Percentiles rank a stretch among this genome's conserved stretches.
phyloP scores from a whole-genome alignment of 169 alveolate species.

The Blepharisma undulans region DNA sequence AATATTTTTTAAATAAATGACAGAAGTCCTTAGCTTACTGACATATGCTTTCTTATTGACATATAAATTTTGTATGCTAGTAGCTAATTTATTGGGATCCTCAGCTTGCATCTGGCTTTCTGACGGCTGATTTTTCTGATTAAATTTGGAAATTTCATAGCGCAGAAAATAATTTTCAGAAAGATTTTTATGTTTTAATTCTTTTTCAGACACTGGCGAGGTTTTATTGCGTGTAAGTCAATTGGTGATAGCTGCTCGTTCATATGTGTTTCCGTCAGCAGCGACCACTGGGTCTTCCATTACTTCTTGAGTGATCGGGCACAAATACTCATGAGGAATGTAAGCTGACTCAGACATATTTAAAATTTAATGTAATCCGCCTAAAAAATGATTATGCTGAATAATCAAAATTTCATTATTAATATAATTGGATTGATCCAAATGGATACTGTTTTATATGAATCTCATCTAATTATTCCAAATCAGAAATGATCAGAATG shows the following conservation, averaged over 20 bases:
- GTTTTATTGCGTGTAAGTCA: conserved; percentile 43
- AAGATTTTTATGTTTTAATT: not conserved
- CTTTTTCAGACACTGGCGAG: conserved; percentile 44
- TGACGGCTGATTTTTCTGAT: not conserved
- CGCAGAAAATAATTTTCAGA: not conserved
- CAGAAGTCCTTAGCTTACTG: not conserved
- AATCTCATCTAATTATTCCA: too few species aligned
- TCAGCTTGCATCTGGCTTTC: not conserved
- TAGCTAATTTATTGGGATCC: not conserved
- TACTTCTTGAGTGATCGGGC: conserved; percentile 60
- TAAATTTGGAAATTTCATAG: not conserved
- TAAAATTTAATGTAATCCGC: not conserved
- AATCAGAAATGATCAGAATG: too few species aligned
- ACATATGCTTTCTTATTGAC: not conserved
- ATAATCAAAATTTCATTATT: not conserved
- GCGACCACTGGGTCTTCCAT: conserved; percentile 64
- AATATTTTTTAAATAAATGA: not conserved
- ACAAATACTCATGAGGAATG: not conserved
- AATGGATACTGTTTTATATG: too few species aligned
- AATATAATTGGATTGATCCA: too few species aligned
- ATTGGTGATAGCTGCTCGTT: conserved; percentile 46
- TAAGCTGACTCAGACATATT: not conserved
- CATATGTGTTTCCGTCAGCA: conserved; percentile 62
- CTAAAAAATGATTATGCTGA: not conserved
- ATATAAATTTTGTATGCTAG: not conserved